phyloP scores from a whole-genome alignment of 345 rosid genomes.

The Psidium guajava region DNA sequence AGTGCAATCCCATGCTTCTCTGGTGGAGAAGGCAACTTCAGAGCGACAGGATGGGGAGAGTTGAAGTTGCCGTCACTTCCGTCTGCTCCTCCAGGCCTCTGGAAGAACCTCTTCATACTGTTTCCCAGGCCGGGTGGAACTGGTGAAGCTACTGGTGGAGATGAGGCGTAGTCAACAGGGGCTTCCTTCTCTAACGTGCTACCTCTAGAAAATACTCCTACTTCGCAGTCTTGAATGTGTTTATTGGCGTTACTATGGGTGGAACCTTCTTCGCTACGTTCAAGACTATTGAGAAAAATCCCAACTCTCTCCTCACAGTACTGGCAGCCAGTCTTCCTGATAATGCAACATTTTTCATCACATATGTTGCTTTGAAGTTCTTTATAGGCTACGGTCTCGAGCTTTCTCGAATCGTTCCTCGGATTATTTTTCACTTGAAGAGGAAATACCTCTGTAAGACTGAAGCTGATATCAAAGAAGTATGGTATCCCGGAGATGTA shows the following conservation, averaged over 20 bases:
- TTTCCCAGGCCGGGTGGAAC: no score
- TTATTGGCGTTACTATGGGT: slow-evolving; percentile 73
- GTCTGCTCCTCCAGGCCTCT: no score
- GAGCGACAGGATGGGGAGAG: no score
- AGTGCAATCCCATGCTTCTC: no score
- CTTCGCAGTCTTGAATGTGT: slow-evolving; percentile 62
- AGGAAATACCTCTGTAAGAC: slow-evolving; percentile 86
- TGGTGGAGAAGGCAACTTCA: no score
- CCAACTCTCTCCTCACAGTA: slow-evolving; percentile 14
- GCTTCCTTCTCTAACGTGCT: slow-evolving; percentile 62
- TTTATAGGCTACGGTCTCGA: slow-evolving; percentile 84
- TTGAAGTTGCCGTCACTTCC: no score
- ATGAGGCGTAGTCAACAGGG: no score
- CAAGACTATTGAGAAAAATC: slow-evolving; percentile 31
- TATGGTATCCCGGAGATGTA: slow-evolving; percentile 76
- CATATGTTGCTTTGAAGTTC: slow-evolving; percentile 72
- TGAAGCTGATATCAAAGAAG: slow-evolving; percentile 68
- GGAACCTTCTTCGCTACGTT: slow-evolving; percentile 48
- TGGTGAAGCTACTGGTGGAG: no score
- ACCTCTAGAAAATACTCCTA: slow-evolving; percentile 83
- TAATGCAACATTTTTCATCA: slow-evolving; percentile 80
- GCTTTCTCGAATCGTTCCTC: slow-evolving; percentile 74
- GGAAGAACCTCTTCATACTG: no score
- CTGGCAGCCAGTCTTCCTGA: slow-evolving; percentile 59
- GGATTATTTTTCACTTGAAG: slow-evolving; percentile 71